phyloP scores from a whole-genome alignment of 2,329 filamentous ascomycete species.

The Venturiaceae sp. region DNA sequence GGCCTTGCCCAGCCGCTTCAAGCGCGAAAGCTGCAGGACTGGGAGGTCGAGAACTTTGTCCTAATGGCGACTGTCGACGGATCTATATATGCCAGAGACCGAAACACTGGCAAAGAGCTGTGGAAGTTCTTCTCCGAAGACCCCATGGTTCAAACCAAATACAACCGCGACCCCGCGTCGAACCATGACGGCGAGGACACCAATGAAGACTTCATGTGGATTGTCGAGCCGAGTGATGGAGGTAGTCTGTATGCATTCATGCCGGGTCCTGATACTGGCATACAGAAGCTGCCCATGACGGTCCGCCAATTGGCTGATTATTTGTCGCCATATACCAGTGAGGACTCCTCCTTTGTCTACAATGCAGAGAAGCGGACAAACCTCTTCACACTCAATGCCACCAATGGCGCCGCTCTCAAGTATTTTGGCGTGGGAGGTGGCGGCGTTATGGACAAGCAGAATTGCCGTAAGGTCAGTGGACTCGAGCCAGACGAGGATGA shows the following conservation, averaged over 20 bases:
- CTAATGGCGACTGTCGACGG: slow-evolving; percentile 99
- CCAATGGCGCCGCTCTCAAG: slow-evolving; percentile 71
- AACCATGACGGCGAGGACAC: slow-evolving; percentile 13
- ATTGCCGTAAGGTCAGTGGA: slow-evolving; percentile 61
- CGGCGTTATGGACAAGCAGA: slow-evolving; percentile 59
- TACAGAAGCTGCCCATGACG: slow-evolving; percentile 59
- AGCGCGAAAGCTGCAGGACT: slow-evolving; percentile 97
- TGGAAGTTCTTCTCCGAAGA: slow-evolving; percentile 80
- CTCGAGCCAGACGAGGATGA: slow-evolving; percentile 51
- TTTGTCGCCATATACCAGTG: slow-evolving; percentile 64
- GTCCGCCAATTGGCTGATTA: slow-evolving; percentile 86
- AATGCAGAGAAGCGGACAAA: slow-evolving; percentile 86
- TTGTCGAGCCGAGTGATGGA: slow-evolving; percentile 83
- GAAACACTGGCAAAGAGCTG: slow-evolving; percentile 71
- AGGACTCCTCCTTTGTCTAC: slow-evolving; percentile 72
- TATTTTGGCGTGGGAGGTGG: slow-evolving; percentile 70
- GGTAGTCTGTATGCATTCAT: slow-evolving; percentile 82
- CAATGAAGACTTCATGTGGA: slow-evolving; percentile 60
- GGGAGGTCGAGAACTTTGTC: slow-evolving; percentile 99
- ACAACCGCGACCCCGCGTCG: slow-evolving; percentile 47
- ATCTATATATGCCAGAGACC: slow-evolving; percentile 83
- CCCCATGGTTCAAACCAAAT: slow-evolving; percentile 84
- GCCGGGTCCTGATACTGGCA: slow-evolving; percentile 50
- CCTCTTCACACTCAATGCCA: slow-evolving; percentile 80
- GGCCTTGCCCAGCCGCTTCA: slow-evolving; percentile 57